These are phyloP conservation scores for Dactylella cylindrospora DNA, from an alignment of 2,329 filamentous ascomycete genomes.

Conservation along the genomic window DNA sequence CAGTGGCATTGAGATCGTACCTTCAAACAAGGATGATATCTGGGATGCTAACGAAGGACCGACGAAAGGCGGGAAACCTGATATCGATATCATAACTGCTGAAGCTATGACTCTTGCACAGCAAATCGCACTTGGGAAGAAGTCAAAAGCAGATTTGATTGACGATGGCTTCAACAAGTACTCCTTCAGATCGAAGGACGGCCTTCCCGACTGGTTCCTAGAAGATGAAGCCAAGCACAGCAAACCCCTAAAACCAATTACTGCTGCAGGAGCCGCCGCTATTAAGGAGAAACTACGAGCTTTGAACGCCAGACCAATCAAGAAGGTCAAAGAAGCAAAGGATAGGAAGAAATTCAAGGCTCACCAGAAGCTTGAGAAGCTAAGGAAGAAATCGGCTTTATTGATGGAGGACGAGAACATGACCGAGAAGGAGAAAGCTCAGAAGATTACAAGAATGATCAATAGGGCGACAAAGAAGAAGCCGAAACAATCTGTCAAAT, in stretches of 20 bases:
- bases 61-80: slow-evolving; percentile 65
- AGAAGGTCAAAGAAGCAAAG: slow-evolving; percentile 96
- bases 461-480: slow-evolving; percentile 82
- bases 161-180: slow-evolving; percentile 95
- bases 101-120: slow-evolving; percentile 98
- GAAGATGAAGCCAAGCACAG: slow-evolving; percentile 88
- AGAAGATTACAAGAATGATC: slow-evolving; percentile 78
- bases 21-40: slow-evolving; percentile 58
- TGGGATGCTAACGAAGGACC: slow-evolving; percentile 67
- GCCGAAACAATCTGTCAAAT: slow-evolving; percentile 75
- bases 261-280: slow-evolving; percentile 80
- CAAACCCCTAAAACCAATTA: slow-evolving; percentile 82
- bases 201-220: slow-evolving; percentile 95
- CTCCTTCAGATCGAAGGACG: slow-evolving; percentile 84
- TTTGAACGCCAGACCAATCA: slow-evolving; percentile 93
- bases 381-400: slow-evolving; percentile 94
- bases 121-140: slow-evolving; percentile 81
- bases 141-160: slow-evolving; percentile 73
- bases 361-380: slow-evolving; percentile 84
- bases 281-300: slow-evolving; percentile 94
- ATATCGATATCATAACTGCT: slow-evolving; percentile 98
- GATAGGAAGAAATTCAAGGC: slow-evolving; percentile 96
- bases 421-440: slow-evolving; percentile 94
- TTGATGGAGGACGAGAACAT: slow-evolving; percentile 85
- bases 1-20: slow-evolving; percentile 66